Conservation (phyloP, 805 yeast genomes). For the Candida tibetensis region DNA sequence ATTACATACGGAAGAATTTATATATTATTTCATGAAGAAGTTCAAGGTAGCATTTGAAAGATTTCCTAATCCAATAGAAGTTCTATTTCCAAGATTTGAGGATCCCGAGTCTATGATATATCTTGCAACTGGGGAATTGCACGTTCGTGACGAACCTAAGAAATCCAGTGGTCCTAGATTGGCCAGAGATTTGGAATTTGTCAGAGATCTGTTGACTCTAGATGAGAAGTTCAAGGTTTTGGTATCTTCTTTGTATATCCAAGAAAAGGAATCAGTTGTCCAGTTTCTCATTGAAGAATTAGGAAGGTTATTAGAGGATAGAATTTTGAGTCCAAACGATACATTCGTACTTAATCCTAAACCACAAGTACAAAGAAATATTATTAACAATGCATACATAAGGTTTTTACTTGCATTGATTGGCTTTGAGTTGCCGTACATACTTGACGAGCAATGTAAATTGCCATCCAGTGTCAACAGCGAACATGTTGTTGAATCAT, state of each 20-base stretch:
- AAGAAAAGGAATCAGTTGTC: constrained; percentile 42
- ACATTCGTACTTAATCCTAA: constrained; percentile 12
- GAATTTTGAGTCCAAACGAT: constrained; percentile 8
- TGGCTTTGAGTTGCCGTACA: constrained; percentile 46
- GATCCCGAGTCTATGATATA: constrained; percentile 45
- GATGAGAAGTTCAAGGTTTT: constrained; percentile 52
- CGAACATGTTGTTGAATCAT: constrained; percentile 30
- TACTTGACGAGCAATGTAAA: constrained; percentile 37
- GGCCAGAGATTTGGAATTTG: constrained; percentile 37
- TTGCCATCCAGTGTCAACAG: constrained; percentile 32
- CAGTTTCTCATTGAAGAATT: constrained; percentile 44
- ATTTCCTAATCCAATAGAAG: constrained; percentile 59
- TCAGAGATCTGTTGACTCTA: constrained; percentile 23
- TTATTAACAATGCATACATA: constrained; percentile 48
- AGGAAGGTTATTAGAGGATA: constrained; percentile 24
- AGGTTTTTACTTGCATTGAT: constrained; percentile 42
- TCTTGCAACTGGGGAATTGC: constrained; percentile 58
- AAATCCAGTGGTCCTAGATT: constrained; percentile 23
- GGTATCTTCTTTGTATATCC: constrained; percentile 47
- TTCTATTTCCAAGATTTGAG: constrained; percentile 63
- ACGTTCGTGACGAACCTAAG: constrained; percentile 19
- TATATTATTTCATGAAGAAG: constrained; percentile 62
- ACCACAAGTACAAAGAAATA: constrained; percentile 21
- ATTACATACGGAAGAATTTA: constrained; percentile 61
- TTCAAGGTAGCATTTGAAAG: constrained; percentile 46